A percentile compares a stretch with the other conserved stretches of the same genome.
Evolutionary conservation across 805 yeast species (phyloP).

Genomic region (Alloascoidea hylecoeti): DNA sequence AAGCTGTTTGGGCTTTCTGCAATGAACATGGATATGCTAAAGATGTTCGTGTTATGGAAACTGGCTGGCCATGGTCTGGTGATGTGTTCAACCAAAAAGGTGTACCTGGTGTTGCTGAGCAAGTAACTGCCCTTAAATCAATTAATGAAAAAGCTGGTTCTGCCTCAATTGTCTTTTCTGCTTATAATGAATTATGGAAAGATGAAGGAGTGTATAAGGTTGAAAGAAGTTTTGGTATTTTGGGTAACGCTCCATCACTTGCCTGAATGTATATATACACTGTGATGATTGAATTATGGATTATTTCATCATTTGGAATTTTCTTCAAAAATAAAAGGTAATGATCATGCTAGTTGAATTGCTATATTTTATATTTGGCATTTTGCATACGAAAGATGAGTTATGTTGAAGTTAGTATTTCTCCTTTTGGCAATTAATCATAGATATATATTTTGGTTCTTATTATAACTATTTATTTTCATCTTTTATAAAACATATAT

Average conservation of each 20-base stretch:
- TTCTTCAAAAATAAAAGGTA: too few species aligned
- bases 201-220: slow-evolving; percentile 69
- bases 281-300: too few species aligned
- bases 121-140: slow-evolving; percentile 48
- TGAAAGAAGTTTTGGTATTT: slow-evolving; percentile 79
- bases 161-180: slow-evolving; percentile 54
- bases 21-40: slow-evolving; percentile 9
- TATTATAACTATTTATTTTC: too few species aligned
- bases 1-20: slow-evolving; percentile 15
- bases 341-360: too few species aligned
- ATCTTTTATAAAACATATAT: too few species aligned
- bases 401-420: too few species aligned
- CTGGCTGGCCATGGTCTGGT: slow-evolving; percentile 82
- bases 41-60: slow-evolving; percentile 55
- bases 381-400: too few species aligned
- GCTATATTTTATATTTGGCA: too few species aligned
- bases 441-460: too few species aligned
- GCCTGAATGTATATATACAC: too few species aligned
- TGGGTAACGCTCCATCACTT: slow-evolving; percentile 1
- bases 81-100: slow-evolving; percentile 55
- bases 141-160: slow-evolving; percentile 40
- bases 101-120: slow-evolving; percentile 59
- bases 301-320: too few species aligned
- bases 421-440: too few species aligned
- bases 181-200: slow-evolving; percentile 84